These are phyloP conservation scores for Westerdykella aurantiaca DNA, from an alignment of 2,329 filamentous ascomycete genomes.

Conservation along the genomic window DNA sequence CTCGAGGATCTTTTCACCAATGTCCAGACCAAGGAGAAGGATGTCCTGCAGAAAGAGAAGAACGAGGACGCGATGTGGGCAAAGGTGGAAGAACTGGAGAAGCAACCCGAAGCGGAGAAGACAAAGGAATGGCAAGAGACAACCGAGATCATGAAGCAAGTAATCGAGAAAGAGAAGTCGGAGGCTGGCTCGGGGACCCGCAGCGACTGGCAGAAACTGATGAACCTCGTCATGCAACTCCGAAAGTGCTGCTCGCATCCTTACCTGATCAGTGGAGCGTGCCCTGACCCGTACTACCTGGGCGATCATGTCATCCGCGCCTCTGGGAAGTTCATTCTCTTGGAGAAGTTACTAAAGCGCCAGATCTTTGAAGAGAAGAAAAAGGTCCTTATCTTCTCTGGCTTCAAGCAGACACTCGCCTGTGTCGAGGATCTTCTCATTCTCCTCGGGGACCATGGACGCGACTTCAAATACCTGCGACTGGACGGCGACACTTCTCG, in stretches of 20 bases:
- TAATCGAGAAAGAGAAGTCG: conserved; percentile 48
- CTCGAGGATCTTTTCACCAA: conserved; percentile 50
- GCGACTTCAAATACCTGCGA: conserved; percentile 43
- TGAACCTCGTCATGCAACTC: conserved; percentile 53
- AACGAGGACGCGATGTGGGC: conserved; percentile 33
- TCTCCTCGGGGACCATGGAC: conserved; percentile 39
- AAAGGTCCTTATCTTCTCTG: conserved; percentile 54
- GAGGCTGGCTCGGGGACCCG: conserved; percentile 24
- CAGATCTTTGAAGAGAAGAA: conserved; percentile 47
- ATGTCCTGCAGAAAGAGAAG: conserved; percentile 34
- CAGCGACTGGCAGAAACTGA: conserved; percentile 45
- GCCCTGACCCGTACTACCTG: conserved; percentile 43
- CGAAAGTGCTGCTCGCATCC: conserved; percentile 53
- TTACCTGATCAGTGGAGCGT: conserved; percentile 45
- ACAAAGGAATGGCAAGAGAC: conserved; percentile 55
- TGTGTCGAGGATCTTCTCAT: conserved; percentile 48
- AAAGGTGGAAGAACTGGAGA: conserved; percentile 25
- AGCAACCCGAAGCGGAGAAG: conserved; percentile 5
- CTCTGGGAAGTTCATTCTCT: conserved; percentile 53
- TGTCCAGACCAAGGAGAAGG: conserved; percentile 42
- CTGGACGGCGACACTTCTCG: conserved; percentile 48
- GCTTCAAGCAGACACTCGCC: conserved; percentile 49
- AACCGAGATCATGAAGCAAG: conserved; percentile 93
- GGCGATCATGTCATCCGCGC: conserved; percentile 46
- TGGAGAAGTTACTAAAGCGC: conserved; percentile 48